Evolutionary conservation across 139 green algal species (phyloP).

Genomic region (Chlorella sp.): DNA sequence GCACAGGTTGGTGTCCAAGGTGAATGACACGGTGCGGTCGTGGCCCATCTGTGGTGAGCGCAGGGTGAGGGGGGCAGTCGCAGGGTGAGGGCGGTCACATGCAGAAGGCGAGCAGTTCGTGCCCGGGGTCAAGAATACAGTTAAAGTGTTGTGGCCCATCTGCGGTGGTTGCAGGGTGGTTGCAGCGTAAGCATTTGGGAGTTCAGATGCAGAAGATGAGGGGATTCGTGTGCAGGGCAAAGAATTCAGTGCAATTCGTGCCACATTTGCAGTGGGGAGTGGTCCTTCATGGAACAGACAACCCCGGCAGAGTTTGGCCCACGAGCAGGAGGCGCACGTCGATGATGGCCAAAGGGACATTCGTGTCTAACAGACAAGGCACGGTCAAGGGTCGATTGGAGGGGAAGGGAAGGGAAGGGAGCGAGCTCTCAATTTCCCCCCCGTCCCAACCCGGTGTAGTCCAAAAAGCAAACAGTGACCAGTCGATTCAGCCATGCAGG

Average conservation of each 20-base stretch:
- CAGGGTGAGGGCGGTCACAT: background rate
- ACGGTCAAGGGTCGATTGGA: conserved; percentile 93
- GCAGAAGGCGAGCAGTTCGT: background rate
- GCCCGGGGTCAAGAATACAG: background rate
- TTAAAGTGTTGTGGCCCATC: background rate
- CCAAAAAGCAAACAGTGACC: too few relatives aligned
- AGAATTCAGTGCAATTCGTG: too few relatives aligned
- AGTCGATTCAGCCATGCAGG: background rate
- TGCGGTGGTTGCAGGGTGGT: conserved; percentile 30
- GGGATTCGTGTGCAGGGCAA: too few relatives aligned
- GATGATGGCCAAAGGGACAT: too few relatives aligned
- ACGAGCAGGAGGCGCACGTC: too few relatives aligned
- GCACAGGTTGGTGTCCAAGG: conserved; percentile 94
- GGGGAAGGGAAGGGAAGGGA: background rate
- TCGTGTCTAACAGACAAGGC: conserved; percentile 78
- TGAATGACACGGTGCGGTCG: conserved; percentile 90
- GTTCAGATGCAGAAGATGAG: background rate
- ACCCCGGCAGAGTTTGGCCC: too few relatives aligned
- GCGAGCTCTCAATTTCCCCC: too few relatives aligned
- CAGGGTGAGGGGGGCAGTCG: background rate
- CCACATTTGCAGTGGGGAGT: too few relatives aligned
- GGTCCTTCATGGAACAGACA: too few relatives aligned
- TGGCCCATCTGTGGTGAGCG: conserved; percentile 88
- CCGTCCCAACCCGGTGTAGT: too few relatives aligned
- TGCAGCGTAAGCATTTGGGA: too few relatives aligned